Base-by-base conservation (phyloP, 2,329 filamentous ascomycete species). In the Myriosclerotinia scirpicola region DNA sequence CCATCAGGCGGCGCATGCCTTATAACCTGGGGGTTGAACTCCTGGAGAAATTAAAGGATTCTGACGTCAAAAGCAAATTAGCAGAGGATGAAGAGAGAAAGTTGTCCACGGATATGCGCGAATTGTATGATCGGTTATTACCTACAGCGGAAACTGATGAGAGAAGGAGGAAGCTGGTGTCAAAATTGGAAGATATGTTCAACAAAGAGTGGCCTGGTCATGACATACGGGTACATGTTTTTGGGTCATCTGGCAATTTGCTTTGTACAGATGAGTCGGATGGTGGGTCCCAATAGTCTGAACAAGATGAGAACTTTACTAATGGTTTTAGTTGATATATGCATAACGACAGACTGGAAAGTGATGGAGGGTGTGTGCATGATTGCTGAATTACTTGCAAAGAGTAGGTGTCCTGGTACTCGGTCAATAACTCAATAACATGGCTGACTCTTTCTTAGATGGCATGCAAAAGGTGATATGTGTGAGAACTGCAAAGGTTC, bases 391-490 rank as follows among this genome's bases (percentile, higher is more conserved):
- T 86, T 95, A 65, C 83, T 99, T 58, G 89, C 91, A 60, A 91
- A 87, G 78, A 88, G 93, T 97, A 88, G 75, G 92, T 81, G 67
- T 12, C 40, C 26, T 42, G 50, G 52, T 38, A 15, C 54, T 68
- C 46, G 48, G 59, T 71, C 61, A 69, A 58, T 26, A 8, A 15
- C 63, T 71, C 61, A 68, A 58, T 36, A 8, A 14, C 63, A 26
- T 64, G 65, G 63, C 79, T 84, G 75, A 82, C 77, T 40, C 56
- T 42, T 58, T 40, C 22, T 74, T 38, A 97, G 94, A 92, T 81
- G 94, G 94, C 50, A 99, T 99, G 95, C 86, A 98, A 78, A 92
- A 92, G 74, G 93, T 99, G 1, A 91, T 97, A 34, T 99, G 95
- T 77, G 92, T 98, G 63, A 92, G 92, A 38, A 91, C 90, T 53